phyloP scores from a whole-genome alignment of 257 asterid genomes.

The Handroanthus guayacan region DNA sequence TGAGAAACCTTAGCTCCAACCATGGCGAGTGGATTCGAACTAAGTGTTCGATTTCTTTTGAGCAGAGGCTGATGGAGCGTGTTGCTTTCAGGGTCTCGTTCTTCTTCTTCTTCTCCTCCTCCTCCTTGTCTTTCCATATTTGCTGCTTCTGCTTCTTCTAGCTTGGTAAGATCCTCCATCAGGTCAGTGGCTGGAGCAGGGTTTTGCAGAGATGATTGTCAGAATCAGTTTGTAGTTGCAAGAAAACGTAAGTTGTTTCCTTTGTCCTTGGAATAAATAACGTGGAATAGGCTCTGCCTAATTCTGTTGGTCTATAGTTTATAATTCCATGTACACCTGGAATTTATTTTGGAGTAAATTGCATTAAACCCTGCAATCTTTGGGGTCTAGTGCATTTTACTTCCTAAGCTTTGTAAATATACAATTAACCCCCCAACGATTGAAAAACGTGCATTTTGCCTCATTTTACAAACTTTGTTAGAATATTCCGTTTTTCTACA shows the following conservation, averaged over 20 bases:
- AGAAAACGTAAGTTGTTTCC: slow-evolving; percentile 38
- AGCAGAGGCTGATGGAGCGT: slow-evolving; percentile 67
- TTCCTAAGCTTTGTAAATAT: too few relatives aligned
- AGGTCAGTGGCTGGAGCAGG: slow-evolving; percentile 31
- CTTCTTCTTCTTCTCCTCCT: slow-evolving; percentile 54
- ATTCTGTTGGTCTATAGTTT: too few relatives aligned
- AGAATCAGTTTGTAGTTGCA: slow-evolving; percentile 33
- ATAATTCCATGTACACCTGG: too few relatives aligned
- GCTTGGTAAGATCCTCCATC: slow-evolving; percentile 52
- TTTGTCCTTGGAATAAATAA: slow-evolving; percentile 44
- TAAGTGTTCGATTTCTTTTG: slow-evolving; percentile 62
- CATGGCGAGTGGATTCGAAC: slow-evolving; percentile 69
- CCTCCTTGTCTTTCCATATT: slow-evolving; percentile 43
- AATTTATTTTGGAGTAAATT: too few relatives aligned
- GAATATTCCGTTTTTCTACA: too few relatives aligned
- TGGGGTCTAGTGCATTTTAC: too few relatives aligned
- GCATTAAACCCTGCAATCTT: too few relatives aligned
- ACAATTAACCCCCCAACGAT: too few relatives aligned
- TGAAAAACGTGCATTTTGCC: too few relatives aligned
- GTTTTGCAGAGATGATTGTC: slow-evolving; percentile 32
- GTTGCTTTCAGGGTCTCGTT: slow-evolving; percentile 73
- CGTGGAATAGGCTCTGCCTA: slow-evolving; percentile 28
- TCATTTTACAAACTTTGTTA: too few relatives aligned
- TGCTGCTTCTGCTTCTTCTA: slow-evolving; percentile 44
- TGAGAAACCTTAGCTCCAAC: slow-evolving; percentile 87